Base-by-base conservation (phyloP, 148 eudicot genomes). In the Persicaria tinctoria region DNA sequence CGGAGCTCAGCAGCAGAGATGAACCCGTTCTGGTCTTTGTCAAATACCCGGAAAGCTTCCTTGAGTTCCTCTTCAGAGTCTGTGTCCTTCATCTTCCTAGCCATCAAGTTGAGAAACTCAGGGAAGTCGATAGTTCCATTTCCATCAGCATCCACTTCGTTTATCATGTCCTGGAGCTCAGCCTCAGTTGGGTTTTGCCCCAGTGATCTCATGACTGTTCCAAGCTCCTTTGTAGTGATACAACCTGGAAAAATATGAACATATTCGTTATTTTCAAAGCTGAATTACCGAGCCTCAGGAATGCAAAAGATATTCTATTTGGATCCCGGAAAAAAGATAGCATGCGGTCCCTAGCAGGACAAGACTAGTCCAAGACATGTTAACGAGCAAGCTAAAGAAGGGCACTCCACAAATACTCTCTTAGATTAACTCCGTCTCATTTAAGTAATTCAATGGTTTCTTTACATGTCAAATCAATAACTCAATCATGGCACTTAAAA, bases 141-240 rank as follows among this genome's bases (percentile, higher is more conserved):
- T 12, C 91, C 91, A 51, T 87, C 91, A 53, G 91, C 91, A 82
- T 87, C 91, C 11, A 87, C 91, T 76, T 88, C 88, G 9, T 89
- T 89, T 9, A 89, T 89, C 93, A 89, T 89, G 78, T 87, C 90
- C 73, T 89, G 94, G 10, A 90, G 90, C 87, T 90, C 94, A 13
- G 94, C 94, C 83, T 90, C 94, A 0, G 94, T 90, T 4, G 94
- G 94, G 77, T 90, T 90, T 81, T 90, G 94, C 14, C 94, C 94
- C 23, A 90, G 79, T 16, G 94, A 90, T 81, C 94, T 90, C 94
- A 90, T 90, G 68, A 90, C 94, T 4, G 94, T 90, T 59, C 94
- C 94, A 48, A 90, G 94, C 87, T 90, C 94, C 90, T 90, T 90
- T 73, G 94, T 90, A 32, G 94, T 90, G 76, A 90, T 90, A 80